These are phyloP conservation scores for Daldinia loculata DNA, from an alignment of 495 filamentous ascomycete genomes.

Conservation along the genomic window DNA sequence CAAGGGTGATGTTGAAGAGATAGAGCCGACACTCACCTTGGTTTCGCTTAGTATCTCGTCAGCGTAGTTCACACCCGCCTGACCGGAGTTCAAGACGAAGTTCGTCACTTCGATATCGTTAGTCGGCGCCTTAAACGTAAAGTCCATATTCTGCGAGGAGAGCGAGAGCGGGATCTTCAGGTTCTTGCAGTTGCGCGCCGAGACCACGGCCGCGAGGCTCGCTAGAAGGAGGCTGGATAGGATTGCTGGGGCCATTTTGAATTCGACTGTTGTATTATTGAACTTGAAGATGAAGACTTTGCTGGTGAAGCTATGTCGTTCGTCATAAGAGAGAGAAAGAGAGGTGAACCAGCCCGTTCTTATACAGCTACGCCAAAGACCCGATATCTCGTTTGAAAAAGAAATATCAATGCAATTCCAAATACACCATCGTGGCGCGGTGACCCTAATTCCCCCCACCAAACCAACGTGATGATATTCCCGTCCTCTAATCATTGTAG, in stretches of 20 bases:
- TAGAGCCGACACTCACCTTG: neutral
- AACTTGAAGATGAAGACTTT: neutral
- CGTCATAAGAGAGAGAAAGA: neutral
- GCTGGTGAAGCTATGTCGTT: neutral
- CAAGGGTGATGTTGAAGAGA: neutral
- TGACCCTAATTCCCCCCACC: neutral
- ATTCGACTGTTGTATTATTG: neutral
- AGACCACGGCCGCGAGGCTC: constrained; percentile 22
- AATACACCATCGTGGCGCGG: neutral
- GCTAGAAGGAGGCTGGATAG: neutral
- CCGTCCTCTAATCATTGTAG: neutral
- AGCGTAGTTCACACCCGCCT: neutral
- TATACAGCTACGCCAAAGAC: neutral
- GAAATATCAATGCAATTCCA: neutral
- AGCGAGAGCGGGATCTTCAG: constrained; percentile 51
- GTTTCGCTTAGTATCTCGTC: neutral
- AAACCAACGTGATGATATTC: neutral
- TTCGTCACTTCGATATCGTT: neutral
- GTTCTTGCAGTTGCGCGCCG: constrained; percentile 47
- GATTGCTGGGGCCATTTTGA: neutral
- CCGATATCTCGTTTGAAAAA: neutral
- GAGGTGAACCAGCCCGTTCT: neutral
- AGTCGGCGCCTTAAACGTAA: neutral
- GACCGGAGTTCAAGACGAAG: neutral
- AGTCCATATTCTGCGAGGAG: constrained; percentile 42